A percentile compares a stretch with the other conserved stretches of the same genome.
Evolutionary conservation across 106 monocot genomes (phyloP).

Genomic region (Cymbidium sinense): DNA sequence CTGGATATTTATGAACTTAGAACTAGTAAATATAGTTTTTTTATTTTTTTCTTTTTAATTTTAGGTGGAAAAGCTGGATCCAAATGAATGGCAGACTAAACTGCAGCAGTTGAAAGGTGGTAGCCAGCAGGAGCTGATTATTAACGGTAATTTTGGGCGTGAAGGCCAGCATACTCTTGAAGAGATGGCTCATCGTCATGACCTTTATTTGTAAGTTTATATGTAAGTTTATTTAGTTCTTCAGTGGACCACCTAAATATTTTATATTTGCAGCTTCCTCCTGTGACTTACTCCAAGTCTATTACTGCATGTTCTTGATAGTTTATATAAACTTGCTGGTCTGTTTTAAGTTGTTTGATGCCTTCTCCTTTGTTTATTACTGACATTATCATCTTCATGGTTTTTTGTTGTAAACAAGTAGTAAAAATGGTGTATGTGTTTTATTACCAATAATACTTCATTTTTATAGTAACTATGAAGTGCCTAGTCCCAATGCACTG

Average conservation of each 20-base stretch:
- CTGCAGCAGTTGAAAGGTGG: conserved; percentile 69
- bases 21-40: neutral
- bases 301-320: neutral
- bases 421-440: neutral
- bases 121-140: conserved; percentile 63
- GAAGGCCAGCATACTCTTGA: conserved; percentile 71
- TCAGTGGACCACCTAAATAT: neutral
- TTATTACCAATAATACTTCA: neutral
- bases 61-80: conserved; percentile 87
- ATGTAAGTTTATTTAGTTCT: conserved; percentile 3
- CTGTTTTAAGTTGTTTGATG: neutral
- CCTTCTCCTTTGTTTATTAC: neutral
- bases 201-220: conserved; percentile 78
- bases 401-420: neutral
- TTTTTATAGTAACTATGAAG: neutral
- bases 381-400: neutral
- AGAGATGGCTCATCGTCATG: conserved; percentile 69
- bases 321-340: neutral
- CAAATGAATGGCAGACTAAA: conserved; percentile 78
- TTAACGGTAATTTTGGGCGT: conserved; percentile 79
- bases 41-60: neutral
- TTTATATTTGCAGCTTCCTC: no score
- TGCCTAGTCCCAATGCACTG: neutral
- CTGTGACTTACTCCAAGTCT: neutral
- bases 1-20: neutral